Percentiles rank a stretch among this genome's conserved stretches.
Evolutionary conservation across 106 monocot species (phyloP).

Genomic region (Apostasia shenzhenica): DNA sequence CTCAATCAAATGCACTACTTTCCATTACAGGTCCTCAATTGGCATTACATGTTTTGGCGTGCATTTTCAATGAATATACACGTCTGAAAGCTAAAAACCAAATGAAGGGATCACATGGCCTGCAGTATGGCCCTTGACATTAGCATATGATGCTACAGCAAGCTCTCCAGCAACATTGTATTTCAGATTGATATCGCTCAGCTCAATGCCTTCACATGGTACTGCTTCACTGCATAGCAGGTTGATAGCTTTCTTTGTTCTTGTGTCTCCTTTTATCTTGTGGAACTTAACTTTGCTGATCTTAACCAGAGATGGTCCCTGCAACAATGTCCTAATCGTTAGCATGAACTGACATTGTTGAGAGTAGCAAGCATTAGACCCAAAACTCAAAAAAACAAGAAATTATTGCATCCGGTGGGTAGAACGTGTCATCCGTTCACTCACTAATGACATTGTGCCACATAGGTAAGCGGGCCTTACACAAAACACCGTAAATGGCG

Average conservation of each 20-base stretch:
- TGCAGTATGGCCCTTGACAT: conserved; percentile 9
- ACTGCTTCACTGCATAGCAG: conserved; percentile 22
- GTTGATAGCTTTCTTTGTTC: conserved; percentile 19
- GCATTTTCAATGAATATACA: too few species aligned
- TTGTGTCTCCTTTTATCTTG: conserved; percentile 20
- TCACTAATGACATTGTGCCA: too few species aligned
- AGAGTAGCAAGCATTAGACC: too few species aligned
- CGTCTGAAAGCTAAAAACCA: conserved; percentile 4
- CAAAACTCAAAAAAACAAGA: too few species aligned
- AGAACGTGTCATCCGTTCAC: too few species aligned
- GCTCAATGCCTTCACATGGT: conserved; percentile 27
- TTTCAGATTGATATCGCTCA: conserved; percentile 20
- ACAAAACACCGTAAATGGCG: too few species aligned
- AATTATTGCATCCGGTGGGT: too few species aligned
- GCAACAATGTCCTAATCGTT: not conserved
- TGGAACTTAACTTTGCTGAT: conserved; percentile 24
- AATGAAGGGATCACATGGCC: conserved; percentile 5
- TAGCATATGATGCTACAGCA: conserved; percentile 10
- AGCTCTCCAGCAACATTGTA: not conserved
- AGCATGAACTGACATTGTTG: too few species aligned
- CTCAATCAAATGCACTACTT: too few species aligned
- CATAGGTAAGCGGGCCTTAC: too few species aligned
- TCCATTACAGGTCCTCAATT: too few species aligned
- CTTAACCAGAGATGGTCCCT: conserved; percentile 27
- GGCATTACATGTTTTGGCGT: too few species aligned